Evolutionary conservation across 2,329 filamentous ascomycete species (phyloP), one percentile per base, ranked within the genome.

Genomic region (Sclerotinia subarctica): DNA sequence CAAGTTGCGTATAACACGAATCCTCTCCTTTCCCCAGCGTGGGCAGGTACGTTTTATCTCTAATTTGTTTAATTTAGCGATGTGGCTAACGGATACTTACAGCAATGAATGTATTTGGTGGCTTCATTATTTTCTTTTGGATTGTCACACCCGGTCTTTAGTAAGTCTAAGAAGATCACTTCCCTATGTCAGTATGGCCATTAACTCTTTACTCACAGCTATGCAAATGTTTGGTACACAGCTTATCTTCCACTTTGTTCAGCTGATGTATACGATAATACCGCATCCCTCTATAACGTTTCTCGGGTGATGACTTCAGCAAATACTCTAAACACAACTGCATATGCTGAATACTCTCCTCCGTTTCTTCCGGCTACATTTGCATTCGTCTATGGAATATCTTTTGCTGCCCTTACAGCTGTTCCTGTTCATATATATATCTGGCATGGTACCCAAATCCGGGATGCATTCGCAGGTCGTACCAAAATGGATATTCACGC

Each of bases 311-410:
- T 92, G 5, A 88, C 84, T 1, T 74, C 84, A 0, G 82, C 90
- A 1, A 85, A 85, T 60, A 89, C 84, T 0, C 81, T 93, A 35
- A 82, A 92, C 72, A 81, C 85, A 70, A 80, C 82, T 56, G 88
- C 86, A 4, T 93, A 93, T 77, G 79, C 86, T 72, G 81, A 89
- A 70, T 91, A 90, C 0, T 90, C 89, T 0, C 92, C 92, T 74
- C 85, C 90, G 2, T 91, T 89, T 73, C 81, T 92, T 57, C 90
- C 89, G 70, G 91, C 89, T 0, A 90, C 89, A 0, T 92, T 92
- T 75, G 85, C 88, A 70, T 79, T 92, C 69, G 82, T 84, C 0
- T 93, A 92, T 72, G 90, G 89, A 0, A 79, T 92, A 2, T 90
- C 88, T 0, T 93, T 93, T 75, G 90, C 90, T 3, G 84, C 88